A percentile compares a stretch with the other conserved stretches of the same genome.
Evolutionary conservation across 2,329 filamentous ascomycete genomes (phyloP).

Genomic region (Lithohypha guttulata): DNA sequence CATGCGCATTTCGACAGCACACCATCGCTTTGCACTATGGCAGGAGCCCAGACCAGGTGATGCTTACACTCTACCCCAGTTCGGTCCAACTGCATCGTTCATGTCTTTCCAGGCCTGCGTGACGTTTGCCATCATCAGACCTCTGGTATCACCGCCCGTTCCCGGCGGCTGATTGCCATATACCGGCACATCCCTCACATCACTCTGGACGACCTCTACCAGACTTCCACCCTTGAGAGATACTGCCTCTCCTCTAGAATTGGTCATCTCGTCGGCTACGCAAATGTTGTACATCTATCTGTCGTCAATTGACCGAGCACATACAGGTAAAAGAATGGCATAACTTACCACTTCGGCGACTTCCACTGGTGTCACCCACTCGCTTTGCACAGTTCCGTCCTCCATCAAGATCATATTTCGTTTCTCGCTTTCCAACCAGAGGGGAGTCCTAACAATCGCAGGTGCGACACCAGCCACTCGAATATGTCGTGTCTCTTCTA

Average conservation of each 20-base stretch:
- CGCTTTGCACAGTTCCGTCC: slow-evolving; percentile 28
- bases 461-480: slow-evolving; percentile 52
- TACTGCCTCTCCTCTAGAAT: slow-evolving; percentile 2
- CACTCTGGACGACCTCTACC: slow-evolving; percentile 44
- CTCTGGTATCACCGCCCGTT: slow-evolving; percentile 2
- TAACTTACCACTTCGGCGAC: slow-evolving; percentile 46
- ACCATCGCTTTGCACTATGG: too few relatives aligned
- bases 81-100: slow-evolving; percentile 7
- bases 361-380: slow-evolving; percentile 50
- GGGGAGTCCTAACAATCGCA: slow-evolving; percentile 49
- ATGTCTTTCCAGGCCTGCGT: slow-evolving; percentile 3
- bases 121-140: not conserved
- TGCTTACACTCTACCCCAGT: slow-evolving; percentile 5
- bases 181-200: slow-evolving; percentile 40
- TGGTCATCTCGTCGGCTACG: slow-evolving; percentile 3
- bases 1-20: too few relatives aligned
- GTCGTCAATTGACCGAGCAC: slow-evolving; percentile 23
- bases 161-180: slow-evolving; percentile 34
- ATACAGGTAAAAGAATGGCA: slow-evolving; percentile 27
- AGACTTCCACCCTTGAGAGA: slow-evolving; percentile 34
- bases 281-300: slow-evolving; percentile 18
- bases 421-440: slow-evolving; percentile 54
- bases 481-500: slow-evolving; percentile 38
- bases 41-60: too few relatives aligned
- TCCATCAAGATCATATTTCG: slow-evolving; percentile 37